A percentile compares a stretch with the other conserved stretches of the same genome.
Conservation (phyloP, 495 filamentous ascomycete species). For the Tuber magnatum region DNA sequence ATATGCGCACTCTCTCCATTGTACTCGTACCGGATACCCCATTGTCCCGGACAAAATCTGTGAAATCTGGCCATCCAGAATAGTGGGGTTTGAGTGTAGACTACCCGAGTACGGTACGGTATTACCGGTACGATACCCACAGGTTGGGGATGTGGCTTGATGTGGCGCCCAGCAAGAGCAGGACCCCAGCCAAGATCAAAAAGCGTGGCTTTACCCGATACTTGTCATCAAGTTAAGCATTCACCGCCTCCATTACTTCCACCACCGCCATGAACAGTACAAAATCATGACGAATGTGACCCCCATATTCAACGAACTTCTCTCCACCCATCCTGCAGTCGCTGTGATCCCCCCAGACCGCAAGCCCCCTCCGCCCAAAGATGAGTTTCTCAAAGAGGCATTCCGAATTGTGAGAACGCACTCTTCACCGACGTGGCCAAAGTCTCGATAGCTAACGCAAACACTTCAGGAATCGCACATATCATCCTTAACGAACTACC, state of each 20-base stretch:
- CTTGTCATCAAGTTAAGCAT: too few species aligned
- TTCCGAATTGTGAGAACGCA: constrained; percentile 71
- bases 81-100: too few species aligned
- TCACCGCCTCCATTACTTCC: constrained; percentile 2
- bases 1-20: too few species aligned
- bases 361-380: constrained; percentile 49
- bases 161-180: too few species aligned
- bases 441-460: constrained; percentile 17
- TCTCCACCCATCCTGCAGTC: constrained; percentile 50
- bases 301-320: constrained; percentile 59
- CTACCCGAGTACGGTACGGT: too few species aligned
- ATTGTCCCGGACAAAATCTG: too few species aligned
- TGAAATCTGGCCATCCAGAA: too few species aligned
- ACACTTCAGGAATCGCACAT: constrained; percentile 75
- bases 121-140: too few species aligned
- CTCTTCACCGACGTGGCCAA: constrained; percentile 11
- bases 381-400: constrained; percentile 93
- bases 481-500: constrained; percentile 62
- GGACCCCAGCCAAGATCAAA: too few species aligned
- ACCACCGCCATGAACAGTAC: constrained; percentile 1
- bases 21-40: too few species aligned
- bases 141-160: too few species aligned
- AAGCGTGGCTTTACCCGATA: too few species aligned
- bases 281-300: constrained; percentile 54
- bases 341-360: constrained; percentile 41